Evolutionary conservation across 208 protist species (phyloP).

Genomic region (Trypanosoma avium): DNA sequence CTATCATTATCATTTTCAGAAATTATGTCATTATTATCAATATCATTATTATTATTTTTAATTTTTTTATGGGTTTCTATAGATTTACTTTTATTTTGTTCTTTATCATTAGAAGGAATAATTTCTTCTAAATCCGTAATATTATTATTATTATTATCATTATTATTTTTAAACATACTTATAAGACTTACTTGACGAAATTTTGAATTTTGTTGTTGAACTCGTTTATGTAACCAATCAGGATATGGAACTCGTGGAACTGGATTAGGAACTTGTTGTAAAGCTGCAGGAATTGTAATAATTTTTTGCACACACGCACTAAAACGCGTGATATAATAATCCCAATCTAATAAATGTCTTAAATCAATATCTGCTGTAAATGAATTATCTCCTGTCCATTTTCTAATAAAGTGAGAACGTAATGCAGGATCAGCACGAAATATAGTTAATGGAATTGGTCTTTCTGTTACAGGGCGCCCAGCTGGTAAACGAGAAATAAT

Average conservation of each 20-base stretch:
- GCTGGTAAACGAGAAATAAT: constrained; percentile 97
- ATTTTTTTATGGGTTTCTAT: background rate
- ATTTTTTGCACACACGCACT: constrained; percentile 98
- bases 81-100: background rate
- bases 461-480: constrained; percentile 96
- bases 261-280: constrained; percentile 97
- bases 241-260: constrained; percentile 97
- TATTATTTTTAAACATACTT: constrained; percentile 56
- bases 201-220: constrained; percentile 81
- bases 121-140: constrained; percentile 62
- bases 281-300: constrained; percentile 98
- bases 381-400: constrained; percentile 92
- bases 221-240: constrained; percentile 96
- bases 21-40: background rate
- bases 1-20: constrained; percentile 28
- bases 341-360: constrained; percentile 98
- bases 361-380: constrained; percentile 75
- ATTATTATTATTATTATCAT: background rate
- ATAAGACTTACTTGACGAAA: constrained; percentile 72
- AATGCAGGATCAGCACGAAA: constrained; percentile 94
- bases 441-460: constrained; percentile 97
- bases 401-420: constrained; percentile 92
- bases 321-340: constrained; percentile 99
- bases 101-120: constrained; percentile 3
- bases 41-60: constrained; percentile 9